Base-by-base conservation (phyloP, 2,329 filamentous ascomycete species). In the Neonectria magnoliae region DNA sequence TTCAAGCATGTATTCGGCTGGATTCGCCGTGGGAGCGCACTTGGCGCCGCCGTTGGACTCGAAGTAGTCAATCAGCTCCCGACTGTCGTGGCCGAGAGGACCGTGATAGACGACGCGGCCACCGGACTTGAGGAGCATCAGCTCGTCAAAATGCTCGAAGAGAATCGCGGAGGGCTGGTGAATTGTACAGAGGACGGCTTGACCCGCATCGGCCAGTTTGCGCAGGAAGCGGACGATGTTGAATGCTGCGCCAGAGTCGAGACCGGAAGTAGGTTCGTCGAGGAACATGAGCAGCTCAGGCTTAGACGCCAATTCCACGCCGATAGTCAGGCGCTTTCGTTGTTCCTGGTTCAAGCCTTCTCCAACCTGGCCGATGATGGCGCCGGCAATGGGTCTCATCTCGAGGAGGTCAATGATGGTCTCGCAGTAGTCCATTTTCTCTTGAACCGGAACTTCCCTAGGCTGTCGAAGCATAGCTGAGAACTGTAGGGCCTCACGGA, bases 381-480 rank as follows among this genome's bases (percentile, higher is more conserved):
- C 90, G 5, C 88, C 88, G 1, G 89, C 89, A 45, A 92, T 87
- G 5, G 86, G 81, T n/a, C 85, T 81, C 85, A 93, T 90, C 72
- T 93, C 90, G 0, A 93, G 79, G 0, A 93, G 79, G 52, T 89
- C 85, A n/a, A 91, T 88, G 51, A 93, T 87, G 8, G 84, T 88
- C 73, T 92, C 89, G 60, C 87, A 89, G 64, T 92, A 92, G 0
- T 84, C 87, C 52, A 90, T 85, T 75, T 92, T 93, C 64, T 92
- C 90, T 48, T 86, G 70, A 1, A 81, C 73, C 0, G 89, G 76
- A 0, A 88, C 84, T 29, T 89, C 83, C 18, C 82, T 81, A 0
- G 86, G 84, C 68, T 91, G 90, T 2, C 90, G 84, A 0, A 92
- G 81, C 0, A 90, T 80, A 0, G 90, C 90, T 0, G 88, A 90